Percentiles rank a stretch among this genome's conserved stretches.
These are phyloP conservation scores for Beauveria asiatica DNA, from an alignment of 2,329 filamentous ascomycete genomes.

Conservation along the genomic window DNA sequence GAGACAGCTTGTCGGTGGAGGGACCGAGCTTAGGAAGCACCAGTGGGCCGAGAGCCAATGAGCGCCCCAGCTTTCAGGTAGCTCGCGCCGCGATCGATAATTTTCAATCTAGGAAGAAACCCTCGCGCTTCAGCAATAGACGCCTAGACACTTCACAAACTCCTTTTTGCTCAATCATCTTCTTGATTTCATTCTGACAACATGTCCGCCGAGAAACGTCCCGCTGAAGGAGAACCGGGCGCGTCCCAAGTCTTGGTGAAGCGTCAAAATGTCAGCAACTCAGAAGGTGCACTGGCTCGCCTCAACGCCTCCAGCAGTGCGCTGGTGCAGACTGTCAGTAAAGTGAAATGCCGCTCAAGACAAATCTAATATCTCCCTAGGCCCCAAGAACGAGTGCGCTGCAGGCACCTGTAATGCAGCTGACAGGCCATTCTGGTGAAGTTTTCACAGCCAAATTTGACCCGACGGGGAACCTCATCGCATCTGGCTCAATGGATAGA, in stretches of 20 bases:
- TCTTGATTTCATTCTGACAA: conserved; percentile 9
- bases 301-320: conserved; percentile 42
- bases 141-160: background rate
- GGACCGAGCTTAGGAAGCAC: conserved; percentile 22
- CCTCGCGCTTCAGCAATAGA: background rate
- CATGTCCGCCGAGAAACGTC: conserved; percentile 90
- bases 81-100: conserved; percentile 4
- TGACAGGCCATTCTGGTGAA: conserved; percentile 75
- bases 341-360: background rate
- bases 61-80: conserved; percentile 6
- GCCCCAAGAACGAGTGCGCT: conserved; percentile 71
- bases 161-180: background rate
- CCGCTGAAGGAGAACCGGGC: conserved; percentile 75
- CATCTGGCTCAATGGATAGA: conserved; percentile 91
- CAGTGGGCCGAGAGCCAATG: conserved; percentile 27
- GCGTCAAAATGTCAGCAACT: conserved; percentile 61
- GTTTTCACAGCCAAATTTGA: conserved; percentile 89
- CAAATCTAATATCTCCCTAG: conserved; percentile 36
- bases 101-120: background rate
- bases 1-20: conserved; percentile 16
- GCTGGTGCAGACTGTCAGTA: conserved; percentile 43
- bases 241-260: conserved; percentile 79
- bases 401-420: conserved; percentile 87
- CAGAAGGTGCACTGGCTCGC: conserved; percentile 39
- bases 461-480: conserved; percentile 77